A percentile compares a stretch with the other conserved stretches of the same genome.
Conservation (phyloP, 2,329 filamentous ascomycete genomes). For the Xylariaceae sp. region DNA sequence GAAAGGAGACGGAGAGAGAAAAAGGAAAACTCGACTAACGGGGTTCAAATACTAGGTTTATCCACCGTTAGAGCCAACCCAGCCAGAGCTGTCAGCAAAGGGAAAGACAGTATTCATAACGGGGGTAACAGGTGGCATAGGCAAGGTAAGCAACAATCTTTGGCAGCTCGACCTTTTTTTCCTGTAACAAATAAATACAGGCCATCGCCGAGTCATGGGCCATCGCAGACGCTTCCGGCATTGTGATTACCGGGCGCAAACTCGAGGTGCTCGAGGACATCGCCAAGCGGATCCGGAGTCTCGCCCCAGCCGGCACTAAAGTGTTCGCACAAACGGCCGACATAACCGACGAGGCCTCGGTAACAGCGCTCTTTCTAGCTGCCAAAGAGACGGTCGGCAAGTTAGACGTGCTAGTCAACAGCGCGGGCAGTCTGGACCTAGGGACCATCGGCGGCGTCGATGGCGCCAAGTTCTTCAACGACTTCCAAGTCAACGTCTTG, state of each 20-base stretch:
- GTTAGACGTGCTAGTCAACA: conserved; percentile 19
- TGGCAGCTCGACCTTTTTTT: conserved; percentile 1
- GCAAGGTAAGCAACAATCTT: conserved; percentile 17
- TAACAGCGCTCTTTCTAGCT: conserved; percentile 16
- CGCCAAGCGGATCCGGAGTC: conserved; percentile 12
- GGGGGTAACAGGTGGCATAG: conserved; percentile 21
- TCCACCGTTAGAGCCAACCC: conserved; percentile 18
- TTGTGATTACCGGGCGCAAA: conserved; percentile 23
- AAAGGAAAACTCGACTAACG: too few relatives aligned
- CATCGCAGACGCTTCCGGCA: conserved; percentile 16
- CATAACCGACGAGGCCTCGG: conserved; percentile 17
- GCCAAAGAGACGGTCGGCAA: conserved; percentile 14
- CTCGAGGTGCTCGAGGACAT: conserved; percentile 18
- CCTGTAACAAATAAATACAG: conserved; percentile 14
- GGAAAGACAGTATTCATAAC: conserved; percentile 23
- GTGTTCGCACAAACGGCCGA: conserved; percentile 16
- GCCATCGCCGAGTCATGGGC: conserved; percentile 23
- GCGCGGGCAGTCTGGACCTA: conserved; percentile 14
- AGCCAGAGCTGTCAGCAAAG: conserved; percentile 20
- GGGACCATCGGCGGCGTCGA: conserved; percentile 13
- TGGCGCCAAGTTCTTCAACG: conserved; percentile 10
- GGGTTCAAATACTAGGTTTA: too few relatives aligned
- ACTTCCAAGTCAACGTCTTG: conserved; percentile 21
- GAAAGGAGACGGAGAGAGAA: too few relatives aligned
- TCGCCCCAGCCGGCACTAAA: conserved; percentile 16